A percentile compares a stretch with the other conserved stretches of the same genome.
Evolutionary conservation across 2,329 filamentous ascomycete species (phyloP).

Genomic region (Fusarium sp.): DNA sequence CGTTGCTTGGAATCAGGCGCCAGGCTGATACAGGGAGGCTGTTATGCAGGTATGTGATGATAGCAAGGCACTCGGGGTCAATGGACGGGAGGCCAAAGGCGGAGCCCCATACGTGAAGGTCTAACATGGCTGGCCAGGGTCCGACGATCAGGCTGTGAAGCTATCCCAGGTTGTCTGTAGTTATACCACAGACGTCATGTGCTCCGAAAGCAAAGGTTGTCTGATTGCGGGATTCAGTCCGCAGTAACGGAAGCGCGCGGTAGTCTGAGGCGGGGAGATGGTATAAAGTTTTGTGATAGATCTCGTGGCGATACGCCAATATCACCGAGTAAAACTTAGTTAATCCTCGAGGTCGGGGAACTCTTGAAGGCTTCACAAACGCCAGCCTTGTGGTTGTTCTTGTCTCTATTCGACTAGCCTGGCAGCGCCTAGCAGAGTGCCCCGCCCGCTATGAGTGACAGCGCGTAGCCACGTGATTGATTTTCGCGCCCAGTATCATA

Average conservation of each 20-base stretch:
- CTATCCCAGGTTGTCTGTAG: constrained; percentile 2
- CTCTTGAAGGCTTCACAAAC: constrained; percentile 21
- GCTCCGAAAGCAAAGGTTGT: not conserved
- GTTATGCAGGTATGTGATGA: constrained; percentile 78
- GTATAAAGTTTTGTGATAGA: constrained; percentile 4
- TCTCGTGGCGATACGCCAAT: constrained; percentile 20
- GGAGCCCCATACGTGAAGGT: constrained; percentile 90
- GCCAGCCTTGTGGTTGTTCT: constrained; percentile 28
- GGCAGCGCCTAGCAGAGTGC: not conserved
- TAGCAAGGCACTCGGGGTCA: constrained; percentile 88
- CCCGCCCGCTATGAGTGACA: constrained; percentile 33
- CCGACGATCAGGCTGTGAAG: constrained; percentile 10
- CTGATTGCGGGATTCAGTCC: not conserved
- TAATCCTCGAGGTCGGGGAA: constrained; percentile 4
- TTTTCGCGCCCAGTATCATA: not conserved
- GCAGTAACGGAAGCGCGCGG: constrained; percentile 14
- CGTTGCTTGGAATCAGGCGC: constrained; percentile 77
- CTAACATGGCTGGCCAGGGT: constrained; percentile 49
- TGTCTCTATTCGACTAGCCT: constrained; percentile 1
- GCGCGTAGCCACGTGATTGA: constrained; percentile 41
- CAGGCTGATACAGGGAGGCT: constrained; percentile 69
- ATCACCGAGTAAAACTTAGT: constrained; percentile 1
- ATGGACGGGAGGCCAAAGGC: constrained; percentile 91
- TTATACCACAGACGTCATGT: constrained; percentile 23
- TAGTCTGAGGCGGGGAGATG: not conserved